Evolutionary conservation across 2,329 filamentous ascomycete genomes (phyloP), one percentile per base, ranked within the genome.

Genomic region (Penicillium capsulatum): DNA sequence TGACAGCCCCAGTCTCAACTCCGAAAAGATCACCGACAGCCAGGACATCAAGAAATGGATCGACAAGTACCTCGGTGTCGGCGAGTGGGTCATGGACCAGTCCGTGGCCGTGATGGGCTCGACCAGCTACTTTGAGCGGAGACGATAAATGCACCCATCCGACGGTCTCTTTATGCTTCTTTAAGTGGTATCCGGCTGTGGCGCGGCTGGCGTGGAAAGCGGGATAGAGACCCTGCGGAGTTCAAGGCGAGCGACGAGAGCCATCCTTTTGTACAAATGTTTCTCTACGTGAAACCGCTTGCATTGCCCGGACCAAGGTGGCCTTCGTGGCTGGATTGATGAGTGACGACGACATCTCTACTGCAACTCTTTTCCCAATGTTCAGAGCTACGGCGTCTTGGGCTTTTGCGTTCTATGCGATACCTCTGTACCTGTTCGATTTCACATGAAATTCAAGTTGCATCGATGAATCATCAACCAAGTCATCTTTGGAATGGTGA

Each of bases 41-140:
- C 86, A 87, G 64, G 84, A 90, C 48, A 68, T 92, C 54, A 83
- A 84, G 64, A 83, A 82, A 60, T 97, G 90, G 89, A 80, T 97
- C 53, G 84, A 91, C 60, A 91, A 84, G 64, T 97, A 97, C 66
- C 81, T 97, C 30, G 88, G 88, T 48, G 83, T 96, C 13, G 92
- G 92, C 56, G 92, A 98, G 73, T 95, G 89, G 80, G 86, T 96
- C 50, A 94, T 98, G 89, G 92, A 98, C 67, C 86, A 94, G 72
- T 94, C 89, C 19, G 88, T 97, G 20, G 90, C 90, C 28, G 79
- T 97, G 41, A 86, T 95, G 63, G 85, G 88, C 29, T 83, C 85
- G 34, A 94, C 86, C 62, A 79, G 83, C 44, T 98, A 82, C 70
- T 98, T 98, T 65, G 90, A 96, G 72, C 80, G 92, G 60, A 90